phyloP scores from a whole-genome alignment of 2,329 filamentous ascomycete species.

The Metarhizium robertsii region DNA sequence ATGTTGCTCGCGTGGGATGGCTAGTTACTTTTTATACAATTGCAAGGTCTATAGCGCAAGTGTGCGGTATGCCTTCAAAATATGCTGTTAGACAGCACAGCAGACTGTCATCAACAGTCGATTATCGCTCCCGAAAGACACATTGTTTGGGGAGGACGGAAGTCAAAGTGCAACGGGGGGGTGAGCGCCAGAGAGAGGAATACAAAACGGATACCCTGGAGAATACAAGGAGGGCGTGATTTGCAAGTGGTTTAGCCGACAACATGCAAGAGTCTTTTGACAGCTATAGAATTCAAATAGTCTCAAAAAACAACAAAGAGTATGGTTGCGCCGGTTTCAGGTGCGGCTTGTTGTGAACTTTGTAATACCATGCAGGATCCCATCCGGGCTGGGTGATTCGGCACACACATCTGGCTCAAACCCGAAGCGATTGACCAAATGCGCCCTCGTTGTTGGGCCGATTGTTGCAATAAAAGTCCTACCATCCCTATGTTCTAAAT shows the following conservation, averaged over 20 bases:
- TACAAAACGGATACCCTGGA: background rate
- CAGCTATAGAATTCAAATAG: background rate
- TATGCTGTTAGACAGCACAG: background rate
- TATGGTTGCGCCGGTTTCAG: background rate
- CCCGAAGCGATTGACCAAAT: constrained; percentile 54
- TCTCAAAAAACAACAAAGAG: background rate
- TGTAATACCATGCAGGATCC: constrained; percentile 60
- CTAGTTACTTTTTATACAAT: background rate
- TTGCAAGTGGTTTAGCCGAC: background rate
- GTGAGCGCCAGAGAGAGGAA: background rate
- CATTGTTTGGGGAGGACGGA: background rate
- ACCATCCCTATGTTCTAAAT: constrained; percentile 19
- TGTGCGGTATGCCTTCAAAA: background rate
- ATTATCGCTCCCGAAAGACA: background rate
- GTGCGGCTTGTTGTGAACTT: background rate
- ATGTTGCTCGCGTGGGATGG: background rate
- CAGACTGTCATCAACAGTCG: background rate
- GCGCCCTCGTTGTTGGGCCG: constrained; percentile 80
- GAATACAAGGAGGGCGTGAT: background rate
- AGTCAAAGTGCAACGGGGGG: background rate
- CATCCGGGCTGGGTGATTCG: constrained; percentile 70
- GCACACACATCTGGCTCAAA: constrained; percentile 74
- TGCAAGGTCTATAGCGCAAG: background rate
- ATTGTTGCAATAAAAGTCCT: constrained; percentile 72
- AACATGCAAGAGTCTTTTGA: background rate